A percentile compares a stretch with the other conserved stretches of the same genome.
phyloP scores from a whole-genome alignment of 257 asterid genomes.

The Lycium barbarum region DNA sequence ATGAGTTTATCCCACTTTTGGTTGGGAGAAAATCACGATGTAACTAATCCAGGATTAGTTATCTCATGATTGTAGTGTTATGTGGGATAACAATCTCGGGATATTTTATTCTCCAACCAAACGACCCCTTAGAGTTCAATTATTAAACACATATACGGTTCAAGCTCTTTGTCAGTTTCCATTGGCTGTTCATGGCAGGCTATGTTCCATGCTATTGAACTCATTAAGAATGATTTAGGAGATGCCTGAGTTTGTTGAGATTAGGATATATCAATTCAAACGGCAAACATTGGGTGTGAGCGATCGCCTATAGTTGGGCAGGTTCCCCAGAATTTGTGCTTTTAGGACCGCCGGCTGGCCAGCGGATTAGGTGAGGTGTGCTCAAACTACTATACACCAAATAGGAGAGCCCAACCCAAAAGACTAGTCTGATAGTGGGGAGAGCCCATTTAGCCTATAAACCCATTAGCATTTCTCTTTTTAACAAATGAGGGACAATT shows the following conservation, averaged over 20 bases:
- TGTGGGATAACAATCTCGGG: too few species aligned
- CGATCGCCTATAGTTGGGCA: neutral
- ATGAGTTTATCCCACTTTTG: too few species aligned
- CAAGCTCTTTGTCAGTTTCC: neutral
- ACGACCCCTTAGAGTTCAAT: neutral
- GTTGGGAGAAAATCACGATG: too few species aligned
- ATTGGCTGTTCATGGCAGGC: neutral
- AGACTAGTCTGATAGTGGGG: too few species aligned
- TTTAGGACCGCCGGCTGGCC: conserved; percentile 9
- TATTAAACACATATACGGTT: neutral
- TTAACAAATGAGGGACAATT: too few species aligned
- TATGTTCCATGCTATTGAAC: neutral
- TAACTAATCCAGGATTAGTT: too few species aligned
- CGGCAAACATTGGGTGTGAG: neutral
- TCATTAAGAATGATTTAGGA: neutral
- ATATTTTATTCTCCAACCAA: too few species aligned
- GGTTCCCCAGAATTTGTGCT: neutral
- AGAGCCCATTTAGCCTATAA: too few species aligned
- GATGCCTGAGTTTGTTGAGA: neutral
- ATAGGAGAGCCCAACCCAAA: too few species aligned
- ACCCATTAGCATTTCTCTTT: too few species aligned
- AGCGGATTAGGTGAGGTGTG: neutral
- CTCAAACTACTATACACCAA: neutral
- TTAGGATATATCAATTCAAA: neutral
- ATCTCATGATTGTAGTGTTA: too few species aligned